These are phyloP conservation scores for Agaricus sinodeliciosus DNA, from an alignment of 768 basidiomycete genomes.

Conservation along the genomic window DNA sequence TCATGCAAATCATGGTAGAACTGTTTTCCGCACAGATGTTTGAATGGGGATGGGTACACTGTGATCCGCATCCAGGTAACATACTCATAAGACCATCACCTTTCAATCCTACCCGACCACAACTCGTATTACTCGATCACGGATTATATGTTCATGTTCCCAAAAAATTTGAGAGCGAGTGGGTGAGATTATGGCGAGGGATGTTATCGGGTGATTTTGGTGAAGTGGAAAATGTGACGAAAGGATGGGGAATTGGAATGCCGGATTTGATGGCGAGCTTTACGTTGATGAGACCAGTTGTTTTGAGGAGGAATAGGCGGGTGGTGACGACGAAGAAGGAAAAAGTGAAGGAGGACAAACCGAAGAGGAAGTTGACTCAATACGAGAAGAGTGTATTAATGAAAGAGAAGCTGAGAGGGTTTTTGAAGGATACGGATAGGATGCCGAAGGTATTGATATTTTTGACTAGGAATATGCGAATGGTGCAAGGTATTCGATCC, in stretches of 20 bases:
- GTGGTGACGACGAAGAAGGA: constrained; percentile 15
- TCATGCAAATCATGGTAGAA: constrained; percentile 86
- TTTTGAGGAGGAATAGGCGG: constrained; percentile 30
- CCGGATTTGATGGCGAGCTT: constrained; percentile 73
- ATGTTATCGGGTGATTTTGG: constrained; percentile 51
- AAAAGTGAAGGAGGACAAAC: constrained; percentile 15
- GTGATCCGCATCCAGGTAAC: constrained; percentile 74
- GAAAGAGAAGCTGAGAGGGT: constrained; percentile 60
- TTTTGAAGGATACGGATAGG: constrained; percentile 66
- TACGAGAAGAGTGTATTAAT: constrained; percentile 65
- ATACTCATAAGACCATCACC: constrained; percentile 65
- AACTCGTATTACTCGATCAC: constrained; percentile 86
- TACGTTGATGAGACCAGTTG: constrained; percentile 59
- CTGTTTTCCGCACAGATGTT: constrained; percentile 90
- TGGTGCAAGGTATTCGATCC: constrained; percentile 38
- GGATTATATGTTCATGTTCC: constrained; percentile 78
- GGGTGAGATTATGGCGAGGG: constrained; percentile 71
- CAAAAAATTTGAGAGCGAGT: constrained; percentile 64
- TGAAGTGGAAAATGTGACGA: constrained; percentile 43
- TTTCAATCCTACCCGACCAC: constrained; percentile 33
- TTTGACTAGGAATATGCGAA: constrained; percentile 71
- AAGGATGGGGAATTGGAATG: constrained; percentile 60
- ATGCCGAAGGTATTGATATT: constrained; percentile 77
- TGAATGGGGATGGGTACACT: constrained; percentile 86
- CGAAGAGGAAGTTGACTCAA: constrained; percentile 38